Percentiles rank a stretch among this genome's conserved stretches.
Evolutionary conservation across 2,329 filamentous ascomycete genomes (phyloP).

Genomic region (Aureobasidium sp.): DNA sequence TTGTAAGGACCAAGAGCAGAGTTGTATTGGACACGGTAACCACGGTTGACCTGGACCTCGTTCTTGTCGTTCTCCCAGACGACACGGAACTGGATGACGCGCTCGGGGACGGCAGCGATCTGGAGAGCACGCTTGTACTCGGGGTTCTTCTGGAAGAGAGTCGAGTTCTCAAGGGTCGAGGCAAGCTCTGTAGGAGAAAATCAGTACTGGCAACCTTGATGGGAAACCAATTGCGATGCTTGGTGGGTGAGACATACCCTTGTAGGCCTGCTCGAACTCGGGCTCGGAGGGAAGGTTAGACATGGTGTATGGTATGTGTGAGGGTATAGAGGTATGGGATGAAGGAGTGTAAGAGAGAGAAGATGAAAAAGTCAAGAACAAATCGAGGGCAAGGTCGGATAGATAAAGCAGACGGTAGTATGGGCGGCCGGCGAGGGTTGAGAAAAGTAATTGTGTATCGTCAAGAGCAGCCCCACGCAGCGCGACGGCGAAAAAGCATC

Average conservation of each 20-base stretch:
- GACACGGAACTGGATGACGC: constrained; percentile 93
- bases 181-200: constrained; percentile 65
- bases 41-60: constrained; percentile 83
- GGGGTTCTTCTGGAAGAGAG: constrained; percentile 87
- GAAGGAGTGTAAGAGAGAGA: not conserved
- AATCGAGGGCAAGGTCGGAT: not conserved
- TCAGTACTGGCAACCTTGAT: constrained; percentile 2
- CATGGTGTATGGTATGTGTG: constrained; percentile 15
- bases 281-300: constrained; percentile 82
- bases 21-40: constrained; percentile 98
- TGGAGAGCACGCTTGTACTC: constrained; percentile 88
- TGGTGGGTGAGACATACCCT: constrained; percentile 53
- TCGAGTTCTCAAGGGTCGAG: constrained; percentile 88
- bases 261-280: constrained; percentile 98
- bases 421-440: constrained; percentile 11
- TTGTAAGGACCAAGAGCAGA: constrained; percentile 96
- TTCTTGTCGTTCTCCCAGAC: constrained; percentile 94
- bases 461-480: constrained; percentile 5
- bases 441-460: constrained; percentile 13
- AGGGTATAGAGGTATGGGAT: not conserved
- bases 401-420: constrained; percentile 3
- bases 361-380: not conserved
- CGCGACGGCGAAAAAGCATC: constrained; percentile 13
- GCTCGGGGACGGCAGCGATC: constrained; percentile 85
- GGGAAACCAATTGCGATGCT: not conserved